phyloP scores from a whole-genome alignment of 345 rosid species.

The Rhizophora mangle region DNA sequence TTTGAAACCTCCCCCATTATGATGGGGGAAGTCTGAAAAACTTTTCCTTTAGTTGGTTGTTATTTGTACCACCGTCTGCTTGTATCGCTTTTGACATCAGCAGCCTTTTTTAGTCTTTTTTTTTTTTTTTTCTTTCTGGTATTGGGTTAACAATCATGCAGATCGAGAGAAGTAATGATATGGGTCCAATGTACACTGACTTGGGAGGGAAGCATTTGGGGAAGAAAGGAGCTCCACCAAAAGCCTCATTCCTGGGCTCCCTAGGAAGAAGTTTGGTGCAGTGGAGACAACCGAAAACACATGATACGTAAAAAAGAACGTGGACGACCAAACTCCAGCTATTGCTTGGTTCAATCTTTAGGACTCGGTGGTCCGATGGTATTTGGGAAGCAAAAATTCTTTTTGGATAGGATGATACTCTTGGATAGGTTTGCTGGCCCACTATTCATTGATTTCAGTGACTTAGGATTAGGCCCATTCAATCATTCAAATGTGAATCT shows the following conservation, averaged over 20 bases:
- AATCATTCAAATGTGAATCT: conserved; percentile 38
- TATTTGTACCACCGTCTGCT: too few relatives aligned
- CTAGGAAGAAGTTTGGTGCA: conserved; percentile 70
- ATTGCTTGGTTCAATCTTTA: conserved; percentile 4
- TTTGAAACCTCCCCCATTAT: not conserved
- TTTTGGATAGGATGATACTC: conserved; percentile 14
- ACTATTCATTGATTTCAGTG: conserved; percentile 39
- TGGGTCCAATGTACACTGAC: conserved; percentile 79
- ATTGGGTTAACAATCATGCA: conserved; percentile 22
- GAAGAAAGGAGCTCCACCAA: conserved; percentile 70
- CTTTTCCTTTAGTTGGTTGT: too few relatives aligned
- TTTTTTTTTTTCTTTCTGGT: too few relatives aligned
- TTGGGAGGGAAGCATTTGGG: conserved; percentile 90
- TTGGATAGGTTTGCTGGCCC: conserved; percentile 15
- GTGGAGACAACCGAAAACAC: conserved; percentile 91
- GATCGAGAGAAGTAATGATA: conserved; percentile 84
- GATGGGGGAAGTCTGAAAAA: too few relatives aligned
- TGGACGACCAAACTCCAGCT: not conserved
- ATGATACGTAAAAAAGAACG: conserved; percentile 41
- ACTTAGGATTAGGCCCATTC: conserved; percentile 25
- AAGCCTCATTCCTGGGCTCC: conserved; percentile 58
- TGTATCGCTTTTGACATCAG: not conserved
- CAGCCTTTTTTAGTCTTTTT: not conserved
- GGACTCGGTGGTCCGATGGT: conserved; percentile 12
- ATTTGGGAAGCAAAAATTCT: conserved; percentile 9